Evolutionary conservation across 2,329 filamentous ascomycete genomes (phyloP), one percentile per base, ranked within the genome.

Genomic region (Didymellaceae sp.): DNA sequence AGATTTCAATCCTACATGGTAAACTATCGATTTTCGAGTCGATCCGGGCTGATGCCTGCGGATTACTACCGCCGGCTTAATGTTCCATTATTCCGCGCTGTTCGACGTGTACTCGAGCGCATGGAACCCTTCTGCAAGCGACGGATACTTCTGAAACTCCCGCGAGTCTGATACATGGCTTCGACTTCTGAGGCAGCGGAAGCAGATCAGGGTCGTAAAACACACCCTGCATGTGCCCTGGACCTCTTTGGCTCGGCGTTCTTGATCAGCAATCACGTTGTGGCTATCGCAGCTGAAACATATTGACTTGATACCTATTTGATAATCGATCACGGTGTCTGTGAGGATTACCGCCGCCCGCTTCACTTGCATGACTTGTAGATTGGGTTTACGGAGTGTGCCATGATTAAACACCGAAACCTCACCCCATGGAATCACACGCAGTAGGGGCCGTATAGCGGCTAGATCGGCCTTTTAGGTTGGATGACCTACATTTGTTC

Each of bases 111-210:
- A 37, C 22, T 49, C 43, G 45, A 26, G 26, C 32, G 39, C 48
- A 57, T 52, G 52, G 58, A 51, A 54, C 45, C 22, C 52, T 51
- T 54, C 39, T 59, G 52, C 57, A 60, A 59, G 58, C 61, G 58
- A 61, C 60, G 52, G 62, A 61, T 65, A 37, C 54, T 66, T 55
- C 48, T 71, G 70, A 71, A 72, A 73, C 69, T 66, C 49, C 60
- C 60, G 65, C 53, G 45, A 57, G 25, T 59, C 61, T 72, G 68
- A 71, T 63, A 73, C 70, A 64, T 51, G 54, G 42, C 40, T 54
- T 52, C 49, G 22, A 54, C 58, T 61, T 69, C 66, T 70, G 67
- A 70, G 54, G 66, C 67, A 63, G 52, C 57, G 57, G 61, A 59
- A 62, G 66, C 48, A 62, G 67, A 72, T 68, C 66, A 52, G 55